Evolutionary conservation across 2,329 filamentous ascomycete species (phyloP), one percentile per base, ranked within the genome.

Genomic region (Colletotrichum chrysophilum): DNA sequence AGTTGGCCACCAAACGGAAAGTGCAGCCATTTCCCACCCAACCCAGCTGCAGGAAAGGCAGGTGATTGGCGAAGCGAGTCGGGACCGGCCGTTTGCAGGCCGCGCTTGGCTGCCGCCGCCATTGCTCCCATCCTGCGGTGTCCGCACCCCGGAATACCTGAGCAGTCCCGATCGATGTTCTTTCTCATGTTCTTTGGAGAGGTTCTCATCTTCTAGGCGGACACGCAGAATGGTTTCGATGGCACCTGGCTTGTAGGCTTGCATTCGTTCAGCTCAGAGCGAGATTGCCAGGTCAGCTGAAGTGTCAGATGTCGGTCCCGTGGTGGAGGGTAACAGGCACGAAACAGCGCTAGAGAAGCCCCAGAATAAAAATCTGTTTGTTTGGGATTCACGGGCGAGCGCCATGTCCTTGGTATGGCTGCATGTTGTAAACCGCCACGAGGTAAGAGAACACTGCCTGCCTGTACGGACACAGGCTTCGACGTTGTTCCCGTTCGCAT

Each of bases 331-430:
- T 28, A 38, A 32, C 56, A 32, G 58, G 28, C 55, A 21, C 74
- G 74, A 74, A 76, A 76, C 74, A 65, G 48, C 70, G 74, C 74
- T 74, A 69, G 64, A 76, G 48, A 61, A 65, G 70, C 16, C 64
- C 70, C 70, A 73, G 74, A 65, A 73, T 68, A 75, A 73, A 75
- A 69, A 58, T 75, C 56, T 75, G 58, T 34, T 72, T 75, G 68
- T 62, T 70, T 70, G 58, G 61, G 68, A 71, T 71, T 66, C 72
- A 66, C 66, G 52, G 10, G 58, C 58, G 58, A 60, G 36, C 62
- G 36, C 43, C 55, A 52, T 62, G 71, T 58, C 30, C 32, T 28
- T 74, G 38, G 18, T 48, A 52, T 24, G 43, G 43, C 43, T 52
- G 43, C 43, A 52, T 52, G 43, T 52, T 52, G n/a, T 52, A 52